Conservation (phyloP, 805 yeast genomes). For the Wickerhamiella musiphila region DNA sequence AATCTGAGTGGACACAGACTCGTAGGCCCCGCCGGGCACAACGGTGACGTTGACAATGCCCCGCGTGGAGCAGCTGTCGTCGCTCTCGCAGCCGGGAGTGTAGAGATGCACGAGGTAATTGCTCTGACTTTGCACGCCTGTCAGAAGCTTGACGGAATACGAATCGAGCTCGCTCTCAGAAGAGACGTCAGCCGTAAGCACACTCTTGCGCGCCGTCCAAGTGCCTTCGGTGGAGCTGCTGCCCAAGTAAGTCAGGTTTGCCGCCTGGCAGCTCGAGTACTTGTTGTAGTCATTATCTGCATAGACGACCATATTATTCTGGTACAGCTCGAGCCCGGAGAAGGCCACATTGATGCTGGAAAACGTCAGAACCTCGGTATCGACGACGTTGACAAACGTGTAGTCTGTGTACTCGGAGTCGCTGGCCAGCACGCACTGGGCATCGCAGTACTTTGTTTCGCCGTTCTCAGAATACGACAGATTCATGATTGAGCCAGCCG, state of each 20-base stretch:
- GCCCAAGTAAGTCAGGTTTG: too few relatives aligned
- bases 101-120: constrained; percentile 51
- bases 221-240: constrained; percentile 21
- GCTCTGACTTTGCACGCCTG: constrained; percentile 59
- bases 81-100: constrained; percentile 75
- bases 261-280: constrained; percentile 35
- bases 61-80: constrained; percentile 48
- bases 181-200: constrained; percentile 17
- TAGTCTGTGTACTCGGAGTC: constrained; percentile 56
- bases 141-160: constrained; percentile 35
- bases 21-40: constrained; percentile 28
- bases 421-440: constrained; percentile 57
- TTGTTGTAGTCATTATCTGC: constrained; percentile 63
- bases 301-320: constrained; percentile 37
- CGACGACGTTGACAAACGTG: constrained; percentile 53
- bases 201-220: constrained; percentile 15
- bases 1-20: constrained; percentile 28
- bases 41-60: constrained; percentile 69
- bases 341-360: constrained; percentile 57
- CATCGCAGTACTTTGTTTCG: constrained; percentile 51
- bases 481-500: constrained; percentile 83
- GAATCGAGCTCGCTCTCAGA: constrained; percentile 18
- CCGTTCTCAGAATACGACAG: constrained; percentile 65
- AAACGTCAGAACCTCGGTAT: constrained; percentile 42
- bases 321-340: constrained; percentile 55